Conservation (phyloP, 2,329 filamentous ascomycete species). For the Nakataea oryzae region DNA sequence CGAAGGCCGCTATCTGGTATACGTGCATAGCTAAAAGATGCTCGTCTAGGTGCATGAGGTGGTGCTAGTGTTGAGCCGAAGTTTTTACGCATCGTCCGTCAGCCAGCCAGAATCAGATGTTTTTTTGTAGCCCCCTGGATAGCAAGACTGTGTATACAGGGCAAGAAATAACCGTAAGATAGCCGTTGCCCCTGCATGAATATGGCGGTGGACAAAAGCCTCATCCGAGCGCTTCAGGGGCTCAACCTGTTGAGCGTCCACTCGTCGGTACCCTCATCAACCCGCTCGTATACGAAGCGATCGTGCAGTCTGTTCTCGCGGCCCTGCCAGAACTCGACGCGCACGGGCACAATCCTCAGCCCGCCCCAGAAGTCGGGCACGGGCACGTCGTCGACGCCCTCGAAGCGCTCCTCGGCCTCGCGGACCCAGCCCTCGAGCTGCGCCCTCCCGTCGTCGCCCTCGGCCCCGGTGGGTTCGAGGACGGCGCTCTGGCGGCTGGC, state of each 20-base stretch:
- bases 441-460: constrained; percentile 49
- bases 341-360: constrained; percentile 71
- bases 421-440: constrained; percentile 68
- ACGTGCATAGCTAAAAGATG: too few relatives aligned
- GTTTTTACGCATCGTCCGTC: too few relatives aligned
- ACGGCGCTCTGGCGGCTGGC: constrained; percentile 81
- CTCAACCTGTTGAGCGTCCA: constrained; percentile 68
- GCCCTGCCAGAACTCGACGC: constrained; percentile 95
- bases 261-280: constrained; percentile 30
- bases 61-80: too few relatives aligned
- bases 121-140: too few relatives aligned
- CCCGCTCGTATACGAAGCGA: constrained; percentile 74
- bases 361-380: constrained; percentile 95
- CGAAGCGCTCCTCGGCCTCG: constrained; percentile 67
- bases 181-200: too few relatives aligned
- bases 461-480: constrained; percentile 32
- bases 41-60: too few relatives aligned
- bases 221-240: constrained; percentile 47
- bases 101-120: too few relatives aligned
- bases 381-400: constrained; percentile 68
- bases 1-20: too few relatives aligned
- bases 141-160: too few relatives aligned
- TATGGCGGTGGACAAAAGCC: too few relatives aligned
- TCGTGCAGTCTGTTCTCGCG: constrained; percentile 85
- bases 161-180: too few relatives aligned